Evolutionary conservation across 2,329 filamentous ascomycete species (phyloP).

Genomic region (Passalora sequoiae): DNA sequence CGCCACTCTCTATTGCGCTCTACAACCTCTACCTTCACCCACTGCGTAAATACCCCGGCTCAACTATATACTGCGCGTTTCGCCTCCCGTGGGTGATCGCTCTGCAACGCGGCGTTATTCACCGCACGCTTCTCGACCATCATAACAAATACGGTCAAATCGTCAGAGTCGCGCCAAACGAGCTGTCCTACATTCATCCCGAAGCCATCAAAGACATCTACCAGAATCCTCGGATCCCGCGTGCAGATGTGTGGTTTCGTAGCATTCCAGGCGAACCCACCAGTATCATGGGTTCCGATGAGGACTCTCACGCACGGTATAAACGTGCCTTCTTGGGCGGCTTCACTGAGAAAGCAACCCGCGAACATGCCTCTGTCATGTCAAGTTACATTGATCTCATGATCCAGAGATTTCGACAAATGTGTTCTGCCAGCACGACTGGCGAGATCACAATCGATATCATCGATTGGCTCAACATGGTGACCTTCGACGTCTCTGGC

Average conservation of each 20-base stretch:
- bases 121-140: conserved; percentile 14
- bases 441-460: conserved; percentile 12
- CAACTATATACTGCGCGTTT: conserved; percentile 2
- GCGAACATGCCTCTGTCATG: background rate
- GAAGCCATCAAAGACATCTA: conserved; percentile 42
- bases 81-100: conserved; percentile 7
- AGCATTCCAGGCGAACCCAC: background rate
- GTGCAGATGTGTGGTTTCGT: conserved; percentile 3
- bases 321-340: conserved; percentile 8
- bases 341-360: conserved; percentile 1
- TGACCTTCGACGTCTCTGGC: conserved; percentile 11
- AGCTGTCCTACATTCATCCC: conserved; percentile 42
- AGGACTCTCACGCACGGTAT: conserved; percentile 5
- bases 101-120: conserved; percentile 2
- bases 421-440: background rate
- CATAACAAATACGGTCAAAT: conserved; percentile 39
- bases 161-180: conserved; percentile 44
- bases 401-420: background rate
- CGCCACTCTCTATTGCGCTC: too few relatives aligned
- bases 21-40: conserved; percentile 45
- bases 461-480: conserved; percentile 7
- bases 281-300: conserved; percentile 3
- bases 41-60: conserved; percentile 8
- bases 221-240: conserved; percentile 5
- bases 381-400: background rate